These are phyloP conservation scores for Carex cristatella DNA, from an alignment of 176 grass and related monocot species.

Conservation along the genomic window DNA sequence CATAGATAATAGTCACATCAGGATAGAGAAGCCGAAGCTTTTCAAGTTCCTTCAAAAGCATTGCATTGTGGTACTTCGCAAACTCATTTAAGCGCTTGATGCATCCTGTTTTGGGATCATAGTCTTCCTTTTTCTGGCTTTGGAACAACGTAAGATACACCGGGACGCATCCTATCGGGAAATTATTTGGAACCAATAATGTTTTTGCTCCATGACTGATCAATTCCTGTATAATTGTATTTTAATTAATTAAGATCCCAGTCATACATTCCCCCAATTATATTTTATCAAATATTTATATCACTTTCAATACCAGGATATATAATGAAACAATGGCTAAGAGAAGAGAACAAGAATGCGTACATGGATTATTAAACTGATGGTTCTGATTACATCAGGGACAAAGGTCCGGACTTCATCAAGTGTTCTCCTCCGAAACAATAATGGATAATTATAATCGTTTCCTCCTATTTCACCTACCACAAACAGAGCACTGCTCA, in stretches of 20 bases:
- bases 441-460: slow-evolving; percentile 70
- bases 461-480: slow-evolving; percentile 95
- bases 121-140: slow-evolving; percentile 57
- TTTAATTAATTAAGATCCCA: neutral
- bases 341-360: neutral
- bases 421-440: slow-evolving; percentile 24
- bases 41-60: slow-evolving; percentile 43
- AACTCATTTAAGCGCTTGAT: slow-evolving; percentile 79
- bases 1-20: slow-evolving; percentile 55
- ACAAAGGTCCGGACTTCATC: slow-evolving; percentile 61
- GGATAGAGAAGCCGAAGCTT: slow-evolving; percentile 42
- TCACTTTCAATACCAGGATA: neutral
- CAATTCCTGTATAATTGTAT: slow-evolving; percentile 46
- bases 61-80: slow-evolving; percentile 58
- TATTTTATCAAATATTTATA: too few relatives aligned
- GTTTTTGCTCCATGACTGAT: slow-evolving; percentile 71
- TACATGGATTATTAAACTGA: slow-evolving; percentile 63
- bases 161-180: slow-evolving; percentile 76
- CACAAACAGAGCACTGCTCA: slow-evolving; percentile 58
- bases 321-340: too few relatives aligned
- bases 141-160: slow-evolving; percentile 53
- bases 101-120: slow-evolving; percentile 76
- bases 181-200: slow-evolving; percentile 73
- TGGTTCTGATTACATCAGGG: slow-evolving; percentile 49
- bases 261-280: neutral